Evolutionary conservation across 805 yeast genomes (phyloP), one percentile per base, ranked within the genome.

Genomic region (Pichia heedii): DNA sequence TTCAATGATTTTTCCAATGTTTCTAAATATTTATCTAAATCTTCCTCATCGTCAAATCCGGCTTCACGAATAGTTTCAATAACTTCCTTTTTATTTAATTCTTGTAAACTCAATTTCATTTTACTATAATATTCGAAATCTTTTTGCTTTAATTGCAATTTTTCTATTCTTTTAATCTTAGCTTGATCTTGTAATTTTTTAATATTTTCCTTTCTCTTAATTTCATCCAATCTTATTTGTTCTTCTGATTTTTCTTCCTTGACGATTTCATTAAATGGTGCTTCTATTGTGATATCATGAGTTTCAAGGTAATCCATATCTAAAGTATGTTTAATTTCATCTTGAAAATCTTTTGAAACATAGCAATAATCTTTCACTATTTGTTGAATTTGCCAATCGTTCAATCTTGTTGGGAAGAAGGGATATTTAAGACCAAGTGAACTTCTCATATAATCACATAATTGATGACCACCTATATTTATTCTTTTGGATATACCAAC

Each of bases 101-200:
- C 66, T 26, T 62, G 62, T 41, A 85, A 58, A 44, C 74, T 73
- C 22, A 69, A 74, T 53, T 70, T 73, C 36, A 89, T 63, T 22
- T 71, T 70, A 1, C 76, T 65, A 54, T 81, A 87, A 59, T 89
- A 87, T 38, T 73, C 80, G 50, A 69, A 76, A 55, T 90, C 96
- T 51, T 83, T 79, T 52, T 88, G 88, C 51, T 84, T 83, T 58
- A 87, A 87, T 15, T 77, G 69, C 37, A 86, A 63, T 55, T 85
- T 88, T 57, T 90, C 96, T 10, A 79, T 61, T 44, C 98, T 69
- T 51, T 80, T 81, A 55, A 80, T 82, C 53, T 82, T 88, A 0
- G 97, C 97, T 62, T 88, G 96, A 55, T 86, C 95, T 63, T 93
- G 97, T 48, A 94, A 69, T 50, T 95, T 71, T 50, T 81, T 76